Evolutionary conservation across 352 stramenopile genomes (phyloP).

Genomic region (Elongisporangium undulatum): DNA sequence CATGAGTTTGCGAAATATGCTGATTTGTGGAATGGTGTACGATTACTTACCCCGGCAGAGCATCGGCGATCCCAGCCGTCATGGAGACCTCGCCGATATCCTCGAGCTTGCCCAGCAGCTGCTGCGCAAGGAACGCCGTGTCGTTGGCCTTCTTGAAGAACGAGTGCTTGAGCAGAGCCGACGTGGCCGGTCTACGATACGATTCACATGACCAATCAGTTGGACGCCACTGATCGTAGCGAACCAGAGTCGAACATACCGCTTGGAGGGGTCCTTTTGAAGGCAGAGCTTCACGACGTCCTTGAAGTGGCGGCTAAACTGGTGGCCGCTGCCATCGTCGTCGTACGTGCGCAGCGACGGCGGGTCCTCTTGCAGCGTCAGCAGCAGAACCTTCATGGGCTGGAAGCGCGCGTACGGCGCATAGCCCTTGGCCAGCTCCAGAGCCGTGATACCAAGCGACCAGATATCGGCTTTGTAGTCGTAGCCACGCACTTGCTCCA

Average conservation of each 20-base stretch:
- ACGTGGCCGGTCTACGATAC: slow-evolving; percentile 59
- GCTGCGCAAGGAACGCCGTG: slow-evolving; percentile 56
- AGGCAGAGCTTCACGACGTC: slow-evolving; percentile 88
- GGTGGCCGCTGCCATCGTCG: slow-evolving; percentile 76
- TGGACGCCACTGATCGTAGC: not conserved
- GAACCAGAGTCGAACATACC: slow-evolving; percentile 21
- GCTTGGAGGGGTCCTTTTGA: slow-evolving; percentile 85
- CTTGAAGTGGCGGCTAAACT: slow-evolving; percentile 86
- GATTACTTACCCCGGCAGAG: slow-evolving; percentile 60
- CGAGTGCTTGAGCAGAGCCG: slow-evolving; percentile 82
- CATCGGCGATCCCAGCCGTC: slow-evolving; percentile 76
- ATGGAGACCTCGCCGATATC: slow-evolving; percentile 89
- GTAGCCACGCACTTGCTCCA: slow-evolving; percentile 89
- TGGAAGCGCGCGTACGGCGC: slow-evolving; percentile 97
- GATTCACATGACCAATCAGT: not conserved
- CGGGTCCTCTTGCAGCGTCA: slow-evolving; percentile 96
- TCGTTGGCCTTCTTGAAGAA: slow-evolving; percentile 89
- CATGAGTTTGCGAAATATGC: not conserved
- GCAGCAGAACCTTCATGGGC: slow-evolving; percentile 97
- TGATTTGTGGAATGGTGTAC: not conserved
- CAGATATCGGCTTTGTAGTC: slow-evolving; percentile 99
- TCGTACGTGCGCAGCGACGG: slow-evolving; percentile 89
- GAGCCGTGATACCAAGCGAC: slow-evolving; percentile 98
- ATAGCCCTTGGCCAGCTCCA: slow-evolving; percentile 98
- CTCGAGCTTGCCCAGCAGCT: slow-evolving; percentile 71